phyloP scores from a whole-genome alignment of 495 filamentous ascomycete genomes.

The Daldinia grandis region DNA sequence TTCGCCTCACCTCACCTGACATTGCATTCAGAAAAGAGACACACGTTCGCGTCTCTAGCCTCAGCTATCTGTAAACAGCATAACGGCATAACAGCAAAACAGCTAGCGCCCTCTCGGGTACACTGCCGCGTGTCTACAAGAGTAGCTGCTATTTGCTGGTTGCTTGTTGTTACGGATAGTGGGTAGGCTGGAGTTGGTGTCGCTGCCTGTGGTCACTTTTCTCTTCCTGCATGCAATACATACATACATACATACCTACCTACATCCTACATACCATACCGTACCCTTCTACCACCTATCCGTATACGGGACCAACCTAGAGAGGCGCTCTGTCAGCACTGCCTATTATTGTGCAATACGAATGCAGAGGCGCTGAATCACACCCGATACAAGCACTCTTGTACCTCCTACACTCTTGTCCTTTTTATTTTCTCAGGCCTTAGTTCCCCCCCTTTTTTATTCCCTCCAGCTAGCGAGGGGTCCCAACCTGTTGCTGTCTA shows the following conservation, averaged over 20 bases:
- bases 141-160: constrained; percentile 3
- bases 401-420: constrained; percentile 21
- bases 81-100: neutral
- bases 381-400: constrained; percentile 39
- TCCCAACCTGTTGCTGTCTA: constrained; percentile 23
- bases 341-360: constrained; percentile 34
- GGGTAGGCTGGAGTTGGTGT: constrained; percentile 1
- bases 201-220: constrained; percentile 30
- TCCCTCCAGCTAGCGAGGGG: constrained; percentile 38
- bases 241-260: constrained; percentile 21
- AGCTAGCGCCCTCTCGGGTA: neutral
- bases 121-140: constrained; percentile 7
- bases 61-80: constrained; percentile 2
- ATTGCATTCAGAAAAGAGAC: neutral
- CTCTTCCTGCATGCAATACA: constrained; percentile 40
- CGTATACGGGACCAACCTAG: constrained; percentile 1
- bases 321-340: constrained; percentile 30
- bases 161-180: constrained; percentile 9
- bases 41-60: constrained; percentile 1
- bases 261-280: constrained; percentile 1
- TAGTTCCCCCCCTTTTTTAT: constrained; percentile 30
- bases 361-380: constrained; percentile 40
- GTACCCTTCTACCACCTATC: constrained; percentile 31
- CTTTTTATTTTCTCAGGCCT: constrained; percentile 24
- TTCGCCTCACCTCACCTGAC: constrained; percentile 18